Conservation (phyloP, 2,329 filamentous ascomycete species). For the Nigrospora sphaerica region DNA sequence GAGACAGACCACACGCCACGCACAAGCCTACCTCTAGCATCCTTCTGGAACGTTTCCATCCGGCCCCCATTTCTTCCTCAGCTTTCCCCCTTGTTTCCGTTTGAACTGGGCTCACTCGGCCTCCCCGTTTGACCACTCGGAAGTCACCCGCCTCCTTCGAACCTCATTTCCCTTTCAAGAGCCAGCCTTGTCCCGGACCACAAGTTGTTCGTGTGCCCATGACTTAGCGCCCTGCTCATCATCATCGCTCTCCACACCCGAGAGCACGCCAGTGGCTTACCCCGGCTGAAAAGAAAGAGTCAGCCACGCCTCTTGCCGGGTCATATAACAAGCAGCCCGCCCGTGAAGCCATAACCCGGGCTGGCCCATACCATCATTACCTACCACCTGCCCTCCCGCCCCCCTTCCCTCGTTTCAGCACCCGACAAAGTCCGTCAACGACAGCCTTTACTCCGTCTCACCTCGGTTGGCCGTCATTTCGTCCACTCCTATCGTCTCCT, state of each 20-base stretch:
- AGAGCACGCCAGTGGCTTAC: slow-evolving; percentile 12
- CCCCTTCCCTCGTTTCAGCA: not conserved
- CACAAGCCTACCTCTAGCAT: not conserved
- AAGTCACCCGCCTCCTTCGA: slow-evolving; percentile 4
- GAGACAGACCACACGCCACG: not conserved
- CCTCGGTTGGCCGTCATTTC: not conserved
- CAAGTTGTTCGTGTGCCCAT: slow-evolving; percentile 8
- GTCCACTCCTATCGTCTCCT: not conserved
- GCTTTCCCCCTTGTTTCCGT: not conserved
- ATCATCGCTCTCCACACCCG: slow-evolving; percentile 2
- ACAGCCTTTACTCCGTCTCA: not conserved
- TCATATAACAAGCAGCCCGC: slow-evolving; percentile 3
- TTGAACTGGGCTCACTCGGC: not conserved
- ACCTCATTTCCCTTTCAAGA: slow-evolving; percentile 2
- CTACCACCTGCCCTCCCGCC: not conserved
- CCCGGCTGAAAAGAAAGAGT: slow-evolving; percentile 13
- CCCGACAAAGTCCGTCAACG: not conserved
- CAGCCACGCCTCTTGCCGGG: slow-evolving; percentile 8
- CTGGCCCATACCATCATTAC: not conserved
- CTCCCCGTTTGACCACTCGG: not conserved
- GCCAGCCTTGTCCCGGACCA: slow-evolving; percentile 9
- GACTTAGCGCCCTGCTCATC: slow-evolving; percentile 9
- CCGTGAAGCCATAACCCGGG: not conserved
- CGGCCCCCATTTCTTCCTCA: not conserved
- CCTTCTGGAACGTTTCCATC: not conserved